phyloP scores from a whole-genome alignment of 768 basidiomycete genomes.

The Boletus speciosus region DNA sequence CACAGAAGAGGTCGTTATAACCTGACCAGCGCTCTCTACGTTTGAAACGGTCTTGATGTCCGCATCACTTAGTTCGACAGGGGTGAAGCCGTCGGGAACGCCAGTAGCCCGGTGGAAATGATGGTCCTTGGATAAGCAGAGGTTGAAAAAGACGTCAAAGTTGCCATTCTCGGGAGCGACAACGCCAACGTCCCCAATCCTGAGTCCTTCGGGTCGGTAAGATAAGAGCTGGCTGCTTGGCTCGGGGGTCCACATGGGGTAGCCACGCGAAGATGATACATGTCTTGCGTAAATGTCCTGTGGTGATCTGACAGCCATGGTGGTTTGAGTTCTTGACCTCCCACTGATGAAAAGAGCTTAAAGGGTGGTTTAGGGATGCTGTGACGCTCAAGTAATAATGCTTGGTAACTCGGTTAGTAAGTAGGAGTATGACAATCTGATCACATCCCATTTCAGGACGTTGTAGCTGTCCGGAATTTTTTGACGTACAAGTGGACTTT shows the following conservation, averaged over 20 bases:
- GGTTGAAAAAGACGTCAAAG: conserved; percentile 40
- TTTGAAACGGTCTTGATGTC: conserved; percentile 13
- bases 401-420: conserved; percentile 15
- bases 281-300: conserved; percentile 27
- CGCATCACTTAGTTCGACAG: conserved; percentile 17
- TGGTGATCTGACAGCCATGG: conserved; percentile 22
- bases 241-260: conserved; percentile 37
- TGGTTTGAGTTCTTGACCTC: not conserved
- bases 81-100: conserved; percentile 31
- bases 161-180: conserved; percentile 31
- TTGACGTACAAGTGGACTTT: no score
- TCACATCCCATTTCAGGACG: no score
- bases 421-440: not conserved
- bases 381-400: conserved; percentile 9
- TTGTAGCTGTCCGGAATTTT: no score
- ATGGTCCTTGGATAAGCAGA: conserved; percentile 35
- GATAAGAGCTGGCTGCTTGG: conserved; percentile 25
- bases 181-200: conserved; percentile 40
- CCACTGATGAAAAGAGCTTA: not conserved
- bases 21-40: conserved; percentile 11
- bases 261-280: conserved; percentile 28
- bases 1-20: conserved; percentile 12
- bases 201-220: conserved; percentile 29
- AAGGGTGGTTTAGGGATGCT: not conserved
- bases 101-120: conserved; percentile 7